Evolutionary conservation across 1,284 basidiomycete species (phyloP), one percentile per base, ranked within the genome.

Genomic region (Apiotrichum akiyoshidainum): DNA sequence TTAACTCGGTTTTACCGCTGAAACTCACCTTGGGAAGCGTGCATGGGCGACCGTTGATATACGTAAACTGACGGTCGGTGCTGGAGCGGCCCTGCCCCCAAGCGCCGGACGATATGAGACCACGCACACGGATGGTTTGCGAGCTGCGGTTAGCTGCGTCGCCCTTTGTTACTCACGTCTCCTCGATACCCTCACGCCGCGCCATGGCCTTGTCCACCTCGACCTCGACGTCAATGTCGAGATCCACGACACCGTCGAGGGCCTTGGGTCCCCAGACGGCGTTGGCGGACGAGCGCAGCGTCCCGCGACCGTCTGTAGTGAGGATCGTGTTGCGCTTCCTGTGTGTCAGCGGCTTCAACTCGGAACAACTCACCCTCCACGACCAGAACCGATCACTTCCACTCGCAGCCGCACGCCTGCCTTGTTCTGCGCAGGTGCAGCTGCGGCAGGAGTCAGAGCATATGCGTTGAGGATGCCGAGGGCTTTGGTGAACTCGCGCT

Each of bases 31-130:
- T 92, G 6, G 81, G 78, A 2, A 89, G 82, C 59, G 85, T 85
- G 72, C 91, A 96, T 0, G 96, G 95, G 35, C 96, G 81, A 0
- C 92, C 91, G 69, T 99, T 99, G 68, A 99, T 82, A 71, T 88
- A 99, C 77, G 92, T 92, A 76, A 90, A 98, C 68, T 98, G 95
- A 1, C 94, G 80, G 72, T 98, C 96, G 0, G 86, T 83, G 13
- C 86, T 85, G 1, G 85, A 82, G 37, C 92, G 80, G 2, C 94
- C 95, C 55, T 84, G 68, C 8, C 75, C 76, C 69, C 73, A 76
- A 3, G 71, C 61, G 1, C 73, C 71, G 0, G 72, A 69, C 1
- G 76, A 78, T 14, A 78, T 72, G 37, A 79, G 59, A 0, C 77
- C 78, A 0, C 46, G 41, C 6, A 75, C 68, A 8, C 63, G 65